phyloP scores from a whole-genome alignment of 2,329 filamentous ascomycete genomes.

The Emericellopsis cladophorae region DNA sequence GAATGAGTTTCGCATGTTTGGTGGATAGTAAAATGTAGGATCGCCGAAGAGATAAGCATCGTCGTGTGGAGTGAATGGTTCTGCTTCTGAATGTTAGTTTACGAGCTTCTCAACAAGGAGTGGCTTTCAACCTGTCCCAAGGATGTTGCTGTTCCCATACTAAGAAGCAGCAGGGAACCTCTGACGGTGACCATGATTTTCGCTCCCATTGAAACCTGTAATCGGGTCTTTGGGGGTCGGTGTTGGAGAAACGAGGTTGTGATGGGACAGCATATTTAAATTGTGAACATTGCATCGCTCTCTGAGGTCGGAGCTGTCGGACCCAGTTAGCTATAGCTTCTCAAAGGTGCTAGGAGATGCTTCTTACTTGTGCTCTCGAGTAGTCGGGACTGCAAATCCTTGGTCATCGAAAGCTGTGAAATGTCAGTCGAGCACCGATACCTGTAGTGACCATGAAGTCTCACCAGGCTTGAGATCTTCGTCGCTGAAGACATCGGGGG shows the following conservation, averaged over 20 bases:
- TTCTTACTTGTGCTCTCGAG: neutral
- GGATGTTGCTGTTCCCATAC: neutral
- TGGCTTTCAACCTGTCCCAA: neutral
- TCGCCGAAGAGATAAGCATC: neutral
- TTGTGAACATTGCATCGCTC: conserved; percentile 18
- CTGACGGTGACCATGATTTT: no score
- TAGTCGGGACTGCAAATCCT: neutral
- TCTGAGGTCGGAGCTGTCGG: conserved; percentile 16
- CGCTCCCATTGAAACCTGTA: neutral
- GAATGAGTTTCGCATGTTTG: no score
- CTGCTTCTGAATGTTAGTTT: neutral
- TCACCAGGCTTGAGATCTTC: neutral
- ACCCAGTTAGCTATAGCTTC: neutral
- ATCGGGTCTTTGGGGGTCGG: conserved; percentile 4
- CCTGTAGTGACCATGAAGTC: neutral
- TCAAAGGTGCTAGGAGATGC: neutral
- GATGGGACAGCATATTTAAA: conserved; percentile 22
- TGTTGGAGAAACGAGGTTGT: conserved; percentile 23
- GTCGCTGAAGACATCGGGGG: neutral
- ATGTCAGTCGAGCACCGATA: neutral
- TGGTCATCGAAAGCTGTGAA: neutral
- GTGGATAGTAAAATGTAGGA: neutral
- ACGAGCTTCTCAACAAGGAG: no score
- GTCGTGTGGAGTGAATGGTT: neutral
- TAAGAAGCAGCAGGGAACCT: neutral